phyloP scores from a whole-genome alignment of 352 stramenopile species.

The Phytophthora meadii region DNA sequence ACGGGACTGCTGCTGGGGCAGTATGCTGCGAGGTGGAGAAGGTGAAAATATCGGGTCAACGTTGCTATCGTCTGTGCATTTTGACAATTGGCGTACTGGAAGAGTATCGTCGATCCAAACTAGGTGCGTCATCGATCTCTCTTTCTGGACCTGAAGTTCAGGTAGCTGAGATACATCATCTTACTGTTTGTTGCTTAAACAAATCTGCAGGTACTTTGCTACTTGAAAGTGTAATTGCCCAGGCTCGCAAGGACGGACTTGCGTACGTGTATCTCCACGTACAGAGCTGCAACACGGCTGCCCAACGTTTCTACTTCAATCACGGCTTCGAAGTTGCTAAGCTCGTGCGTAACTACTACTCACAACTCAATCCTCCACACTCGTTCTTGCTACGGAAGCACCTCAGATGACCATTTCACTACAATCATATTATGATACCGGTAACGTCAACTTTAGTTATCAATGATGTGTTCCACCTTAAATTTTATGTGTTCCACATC shows the following conservation, averaged over 20 bases:
- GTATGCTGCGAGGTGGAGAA: constrained; percentile 91
- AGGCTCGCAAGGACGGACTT: constrained; percentile 46
- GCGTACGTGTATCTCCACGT: constrained; percentile 90
- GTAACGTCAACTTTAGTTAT: constrained; percentile 15
- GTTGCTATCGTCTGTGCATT: constrained; percentile 60
- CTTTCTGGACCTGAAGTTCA: not conserved
- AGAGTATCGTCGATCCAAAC: constrained; percentile 74
- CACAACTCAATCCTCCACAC: constrained; percentile 92
- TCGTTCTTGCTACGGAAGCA: constrained; percentile 92
- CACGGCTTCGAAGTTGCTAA: constrained; percentile 89
- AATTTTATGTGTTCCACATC: constrained; percentile 22
- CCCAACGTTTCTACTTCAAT: constrained; percentile 91
- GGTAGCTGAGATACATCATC: not conserved
- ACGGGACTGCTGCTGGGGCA: constrained; percentile 75
- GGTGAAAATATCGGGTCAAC: constrained; percentile 27
- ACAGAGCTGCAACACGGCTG: constrained; percentile 91
- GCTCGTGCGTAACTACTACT: constrained; percentile 94
- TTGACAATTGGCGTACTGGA: constrained; percentile 94
- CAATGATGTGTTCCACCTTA: constrained; percentile 7
- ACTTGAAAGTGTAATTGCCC: constrained; percentile 49
- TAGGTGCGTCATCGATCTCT: constrained; percentile 21
- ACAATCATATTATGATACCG: too few species aligned
- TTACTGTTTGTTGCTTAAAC: too few species aligned
- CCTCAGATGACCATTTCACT: constrained; percentile 4
- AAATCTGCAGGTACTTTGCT: constrained; percentile 54